Base-by-base conservation (phyloP, 169 alveolate species). In the Theileria equi region DNA sequence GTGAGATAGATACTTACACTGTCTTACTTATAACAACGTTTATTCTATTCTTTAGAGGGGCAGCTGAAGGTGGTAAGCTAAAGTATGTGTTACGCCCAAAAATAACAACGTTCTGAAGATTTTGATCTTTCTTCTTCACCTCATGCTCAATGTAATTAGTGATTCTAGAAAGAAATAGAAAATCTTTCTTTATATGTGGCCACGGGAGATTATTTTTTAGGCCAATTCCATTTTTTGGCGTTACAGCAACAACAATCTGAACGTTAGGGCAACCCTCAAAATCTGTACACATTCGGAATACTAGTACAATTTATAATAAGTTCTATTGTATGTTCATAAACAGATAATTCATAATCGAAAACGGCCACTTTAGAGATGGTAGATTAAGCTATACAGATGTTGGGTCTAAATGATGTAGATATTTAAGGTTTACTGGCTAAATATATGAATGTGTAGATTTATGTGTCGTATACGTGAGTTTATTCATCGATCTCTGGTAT, bases 81-180 rank as follows among this genome's bases (percentile, higher is more conserved):
- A 92, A 97, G 96, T 98, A 97, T 25, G 98, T 96, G 48, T 88
- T 94, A 62, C 98, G 90, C 0, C 99, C 99, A 98, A 96, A 93
- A 26, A 96, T 88, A 28, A 96, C 93, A 21, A 95, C 96, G 70
- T 95, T 94, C 73, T 74, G 82, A 32, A 82, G 21, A 5, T 26
- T 32, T 32, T 70, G 63, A 41, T 66, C 16, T 44, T 28, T 5
- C 49, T 54, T 50, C 32, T 48, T 32, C 50, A 36, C 45, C 38
- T 19, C 64, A 5, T 79, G 83, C 41, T 26, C 74, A 26, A 57
- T 65, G 21, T 41, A 40, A 5, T 88, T 70, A 0, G 98, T 94
- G 16, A 92, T 85, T 21, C 83, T 54, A 31, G 66, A 76, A 67
- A 95, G 90, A 59, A 90, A 87, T 28, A 78, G 84, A 81, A 94